Conservation (phyloP, 2,329 filamentous ascomycete species). For the Sporothrix protearum region DNA sequence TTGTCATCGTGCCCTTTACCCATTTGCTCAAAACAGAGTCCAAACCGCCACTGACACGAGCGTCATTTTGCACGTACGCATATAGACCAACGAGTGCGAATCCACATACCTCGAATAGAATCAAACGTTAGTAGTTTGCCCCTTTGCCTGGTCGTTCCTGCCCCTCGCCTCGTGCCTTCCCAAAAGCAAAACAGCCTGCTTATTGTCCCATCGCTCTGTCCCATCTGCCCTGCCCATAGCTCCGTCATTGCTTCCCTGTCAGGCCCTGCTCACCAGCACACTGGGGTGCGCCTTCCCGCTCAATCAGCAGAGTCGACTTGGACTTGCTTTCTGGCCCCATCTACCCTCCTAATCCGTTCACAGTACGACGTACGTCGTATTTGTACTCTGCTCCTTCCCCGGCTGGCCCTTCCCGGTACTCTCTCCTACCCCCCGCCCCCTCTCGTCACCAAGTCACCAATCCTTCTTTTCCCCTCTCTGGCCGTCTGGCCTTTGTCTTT, state of each 20-base stretch:
- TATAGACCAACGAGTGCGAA: neutral
- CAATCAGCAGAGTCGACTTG: constrained; percentile 6
- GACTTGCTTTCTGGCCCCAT: constrained; percentile 11
- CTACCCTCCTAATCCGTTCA: too few relatives aligned
- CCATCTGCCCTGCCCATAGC: constrained; percentile 17
- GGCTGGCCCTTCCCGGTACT: neutral
- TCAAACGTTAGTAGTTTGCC: neutral
- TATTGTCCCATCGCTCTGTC: neutral
- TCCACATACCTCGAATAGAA: neutral
- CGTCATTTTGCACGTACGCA: neutral
- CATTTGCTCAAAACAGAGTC: neutral
- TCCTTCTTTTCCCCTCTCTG: constrained; percentile 18
- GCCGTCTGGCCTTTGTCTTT: constrained; percentile 9
- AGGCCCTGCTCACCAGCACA: neutral
- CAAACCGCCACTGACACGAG: neutral
- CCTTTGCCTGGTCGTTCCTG: neutral
- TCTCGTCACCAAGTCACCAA: constrained; percentile 27
- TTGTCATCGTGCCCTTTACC: neutral
- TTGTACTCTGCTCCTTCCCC: neutral
- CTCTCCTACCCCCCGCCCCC: constrained; percentile 22
- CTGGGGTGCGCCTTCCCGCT: neutral
- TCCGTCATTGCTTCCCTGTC: constrained; percentile 16
- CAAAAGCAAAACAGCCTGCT: neutral
- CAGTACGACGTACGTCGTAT: too few relatives aligned
- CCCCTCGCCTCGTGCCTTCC: neutral